Evolutionary conservation across 2,329 filamentous ascomycete genomes (phyloP).

Genomic region (Aspergillus floridensis): DNA sequence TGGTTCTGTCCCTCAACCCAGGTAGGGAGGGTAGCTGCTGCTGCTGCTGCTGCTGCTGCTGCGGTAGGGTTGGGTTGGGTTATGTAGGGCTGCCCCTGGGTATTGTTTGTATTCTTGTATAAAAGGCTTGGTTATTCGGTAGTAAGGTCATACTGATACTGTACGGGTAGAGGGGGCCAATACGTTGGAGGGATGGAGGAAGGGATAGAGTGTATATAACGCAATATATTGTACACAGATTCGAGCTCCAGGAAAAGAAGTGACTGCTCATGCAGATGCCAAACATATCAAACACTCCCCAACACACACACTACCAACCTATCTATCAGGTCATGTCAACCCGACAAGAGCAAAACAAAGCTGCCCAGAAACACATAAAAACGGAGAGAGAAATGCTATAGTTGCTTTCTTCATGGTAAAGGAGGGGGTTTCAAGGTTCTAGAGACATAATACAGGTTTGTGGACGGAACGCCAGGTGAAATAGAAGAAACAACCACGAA

Average conservation of each 20-base stretch:
- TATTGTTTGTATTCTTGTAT: too few relatives aligned
- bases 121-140: too few relatives aligned
- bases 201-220: not conserved
- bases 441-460: not conserved
- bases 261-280: not conserved
- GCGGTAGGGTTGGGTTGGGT: not conserved
- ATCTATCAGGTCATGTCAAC: not conserved
- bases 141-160: not conserved
- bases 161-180: not conserved
- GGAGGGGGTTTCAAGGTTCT: not conserved
- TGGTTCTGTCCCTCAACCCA: not conserved
- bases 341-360: too few relatives aligned
- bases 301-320: not conserved
- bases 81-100: too few relatives aligned
- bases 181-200: not conserved
- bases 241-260: not conserved
- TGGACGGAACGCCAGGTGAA: not conserved
- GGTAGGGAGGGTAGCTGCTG: too few relatives aligned
- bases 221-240: conserved; percentile 13
- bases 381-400: not conserved
- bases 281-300: not conserved
- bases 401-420: not conserved
- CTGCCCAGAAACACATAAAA: too few relatives aligned
- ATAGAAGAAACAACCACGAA: not conserved
- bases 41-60: too few relatives aligned